Percentiles rank a stretch among this genome's conserved stretches.
Evolutionary conservation across 1,284 basidiomycete genomes (phyloP).

Genomic region (Volvariella surrecta): DNA sequence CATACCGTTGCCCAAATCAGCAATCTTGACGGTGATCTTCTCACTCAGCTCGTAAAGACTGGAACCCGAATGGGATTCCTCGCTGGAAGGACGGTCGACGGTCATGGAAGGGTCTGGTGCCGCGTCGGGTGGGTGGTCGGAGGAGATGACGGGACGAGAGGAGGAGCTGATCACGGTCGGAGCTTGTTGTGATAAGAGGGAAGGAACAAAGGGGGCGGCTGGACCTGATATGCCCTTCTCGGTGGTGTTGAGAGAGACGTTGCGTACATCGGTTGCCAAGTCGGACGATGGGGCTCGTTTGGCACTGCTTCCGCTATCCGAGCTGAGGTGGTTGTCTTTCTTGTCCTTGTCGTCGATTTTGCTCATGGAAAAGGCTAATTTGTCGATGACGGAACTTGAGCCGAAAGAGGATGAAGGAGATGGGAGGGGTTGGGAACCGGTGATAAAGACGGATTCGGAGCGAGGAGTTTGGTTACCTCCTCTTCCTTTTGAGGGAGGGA

Average conservation of each 20-base stretch:
- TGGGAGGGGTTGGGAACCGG: constrained; percentile 89
- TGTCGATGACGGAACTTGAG: constrained; percentile 70
- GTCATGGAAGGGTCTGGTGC: constrained; percentile 15
- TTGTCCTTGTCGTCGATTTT: constrained; percentile 45
- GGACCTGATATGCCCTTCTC: constrained; percentile 26
- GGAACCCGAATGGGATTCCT: constrained; percentile 19
- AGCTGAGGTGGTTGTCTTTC: constrained; percentile 14
- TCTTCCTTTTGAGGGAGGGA: constrained; percentile 90
- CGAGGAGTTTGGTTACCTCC: constrained; percentile 97
- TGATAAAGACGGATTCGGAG: constrained; percentile 86
- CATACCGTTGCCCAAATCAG: constrained; percentile 89
- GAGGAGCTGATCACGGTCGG: constrained; percentile 9
- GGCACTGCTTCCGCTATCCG: constrained; percentile 15
- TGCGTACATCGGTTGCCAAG: constrained; percentile 27
- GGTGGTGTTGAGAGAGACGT: constrained; percentile 47
- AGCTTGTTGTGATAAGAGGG: constrained; percentile 12
- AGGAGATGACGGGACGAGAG: constrained; percentile 10
- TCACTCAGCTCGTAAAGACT: constrained; percentile 33
- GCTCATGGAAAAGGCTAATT: constrained; percentile 90
- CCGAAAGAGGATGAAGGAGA: constrained; percentile 68
- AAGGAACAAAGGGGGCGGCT: constrained; percentile 44
- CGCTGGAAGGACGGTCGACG: constrained; percentile 19
- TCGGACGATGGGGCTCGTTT: constrained; percentile 16
- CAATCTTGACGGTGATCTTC: constrained; percentile 97
- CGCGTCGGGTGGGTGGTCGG: constrained; percentile 4